Conservation (phyloP, 805 yeast genomes). For the Clavispora fructus region DNA sequence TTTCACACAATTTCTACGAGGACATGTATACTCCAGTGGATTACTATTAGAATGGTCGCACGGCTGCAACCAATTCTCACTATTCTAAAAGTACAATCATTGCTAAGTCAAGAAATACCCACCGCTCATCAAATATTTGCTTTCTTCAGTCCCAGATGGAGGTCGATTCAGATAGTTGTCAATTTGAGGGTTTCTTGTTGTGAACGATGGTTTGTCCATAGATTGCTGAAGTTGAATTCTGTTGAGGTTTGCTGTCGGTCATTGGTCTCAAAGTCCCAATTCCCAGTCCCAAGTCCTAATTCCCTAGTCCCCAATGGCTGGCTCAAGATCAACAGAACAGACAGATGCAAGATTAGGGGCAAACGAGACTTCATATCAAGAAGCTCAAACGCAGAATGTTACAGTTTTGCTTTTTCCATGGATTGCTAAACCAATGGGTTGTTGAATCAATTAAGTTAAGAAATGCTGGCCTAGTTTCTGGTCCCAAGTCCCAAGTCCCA, state of each 20-base stretch:
- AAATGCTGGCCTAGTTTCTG: too few relatives aligned
- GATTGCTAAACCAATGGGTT: not conserved
- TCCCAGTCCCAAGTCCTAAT: not conserved
- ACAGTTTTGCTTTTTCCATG: not conserved
- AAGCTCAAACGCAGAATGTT: not conserved
- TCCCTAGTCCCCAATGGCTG: not conserved
- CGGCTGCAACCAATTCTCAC: not conserved
- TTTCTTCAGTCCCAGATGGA: not conserved
- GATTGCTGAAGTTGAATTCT: not conserved
- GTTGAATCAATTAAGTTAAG: not conserved
- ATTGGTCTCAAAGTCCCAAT: not conserved
- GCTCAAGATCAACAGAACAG: not conserved
- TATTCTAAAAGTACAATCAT: not conserved
- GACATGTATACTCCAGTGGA: not conserved
- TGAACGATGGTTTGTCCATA: not conserved
- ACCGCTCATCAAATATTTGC: not conserved
- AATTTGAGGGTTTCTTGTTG: not conserved
- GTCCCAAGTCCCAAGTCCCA: not conserved
- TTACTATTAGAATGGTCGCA: not conserved
- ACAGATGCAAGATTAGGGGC: not conserved
- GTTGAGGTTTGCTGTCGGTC: not conserved
- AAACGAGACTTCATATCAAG: not conserved
- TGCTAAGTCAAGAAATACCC: not conserved
- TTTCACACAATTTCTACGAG: not conserved
- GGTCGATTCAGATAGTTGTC: not conserved